These are phyloP conservation scores for Nyssa sinensis DNA, from an alignment of 148 eudicot species.

Conservation along the genomic window DNA sequence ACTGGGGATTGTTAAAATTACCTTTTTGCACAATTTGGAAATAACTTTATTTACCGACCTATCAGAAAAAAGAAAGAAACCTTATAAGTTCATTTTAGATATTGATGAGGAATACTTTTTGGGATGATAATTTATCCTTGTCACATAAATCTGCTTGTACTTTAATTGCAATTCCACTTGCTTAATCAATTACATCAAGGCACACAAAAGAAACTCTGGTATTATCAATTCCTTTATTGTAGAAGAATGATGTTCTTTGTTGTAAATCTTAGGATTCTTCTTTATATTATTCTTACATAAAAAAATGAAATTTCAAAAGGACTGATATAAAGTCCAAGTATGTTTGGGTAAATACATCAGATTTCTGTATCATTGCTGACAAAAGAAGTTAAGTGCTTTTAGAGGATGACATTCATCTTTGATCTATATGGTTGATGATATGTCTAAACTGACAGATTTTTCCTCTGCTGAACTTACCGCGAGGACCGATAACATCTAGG, in stretches of 20 bases:
- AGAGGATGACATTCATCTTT: not conserved
- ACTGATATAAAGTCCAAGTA: not conserved
- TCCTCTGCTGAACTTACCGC: conserved; percentile 51
- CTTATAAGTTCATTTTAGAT: not conserved
- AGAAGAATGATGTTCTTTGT: not conserved
- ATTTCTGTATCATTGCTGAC: not conserved
- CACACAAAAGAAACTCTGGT: too few relatives aligned
- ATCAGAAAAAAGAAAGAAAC: too few relatives aligned
- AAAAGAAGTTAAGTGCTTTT: not conserved
- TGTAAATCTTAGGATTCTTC: not conserved
- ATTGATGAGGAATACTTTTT: not conserved
- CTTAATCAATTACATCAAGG: too few relatives aligned
- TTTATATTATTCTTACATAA: not conserved
- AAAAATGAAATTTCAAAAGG: not conserved
- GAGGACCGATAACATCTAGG: conserved; percentile 68
- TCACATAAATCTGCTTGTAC: not conserved
- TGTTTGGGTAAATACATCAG: too few relatives aligned
- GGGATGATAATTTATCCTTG: not conserved
- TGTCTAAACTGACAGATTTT: conserved; percentile 35
- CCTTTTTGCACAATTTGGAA: not conserved
- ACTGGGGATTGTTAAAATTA: not conserved
- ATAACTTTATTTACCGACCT: not conserved
- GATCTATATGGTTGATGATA: conserved; percentile 12
- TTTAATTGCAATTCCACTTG: not conserved
- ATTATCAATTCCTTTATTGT: not conserved